phyloP scores from a whole-genome alignment of 345 rosid genomes.

The Litchi chinensis region DNA sequence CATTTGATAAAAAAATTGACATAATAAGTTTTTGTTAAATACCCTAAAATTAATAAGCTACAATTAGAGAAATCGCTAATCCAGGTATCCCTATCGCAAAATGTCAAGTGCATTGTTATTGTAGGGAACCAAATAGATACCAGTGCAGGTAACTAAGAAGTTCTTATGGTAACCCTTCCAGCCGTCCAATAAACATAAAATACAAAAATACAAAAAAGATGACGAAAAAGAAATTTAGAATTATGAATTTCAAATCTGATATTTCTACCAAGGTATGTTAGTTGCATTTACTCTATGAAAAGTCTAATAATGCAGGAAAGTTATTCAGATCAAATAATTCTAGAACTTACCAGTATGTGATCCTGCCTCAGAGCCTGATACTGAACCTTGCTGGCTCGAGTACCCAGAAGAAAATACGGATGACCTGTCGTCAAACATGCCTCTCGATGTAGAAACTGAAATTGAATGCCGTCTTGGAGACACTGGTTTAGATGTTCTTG shows the following conservation, averaged over 20 bases:
- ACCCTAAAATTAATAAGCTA: neutral
- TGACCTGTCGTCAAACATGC: constrained; percentile 73
- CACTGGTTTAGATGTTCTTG: constrained; percentile 65
- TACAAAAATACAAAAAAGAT: neutral
- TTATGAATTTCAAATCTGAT: neutral
- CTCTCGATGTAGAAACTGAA: constrained; percentile 79
- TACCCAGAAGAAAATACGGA: constrained; percentile 48
- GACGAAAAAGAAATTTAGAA: neutral
- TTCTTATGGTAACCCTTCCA: neutral
- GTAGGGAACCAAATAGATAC: neutral
- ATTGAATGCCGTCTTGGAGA: constrained; percentile 80
- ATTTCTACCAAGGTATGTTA: neutral
- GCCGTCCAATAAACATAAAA: neutral
- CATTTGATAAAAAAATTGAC: neutral
- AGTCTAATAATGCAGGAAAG: constrained; percentile 1
- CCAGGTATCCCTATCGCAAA: neutral
- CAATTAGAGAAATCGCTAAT: neutral
- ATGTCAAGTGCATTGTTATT: neutral
- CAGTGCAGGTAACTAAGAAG: neutral
- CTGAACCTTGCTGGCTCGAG: constrained; percentile 34
- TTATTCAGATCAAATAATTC: neutral
- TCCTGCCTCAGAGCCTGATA: constrained; percentile 58
- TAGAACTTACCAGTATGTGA: constrained; percentile 62
- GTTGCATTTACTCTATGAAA: neutral
- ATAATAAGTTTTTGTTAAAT: neutral